Evolutionary conservation across 148 eudicot genomes (phyloP).

Genomic region (Diospyros kaki): DNA sequence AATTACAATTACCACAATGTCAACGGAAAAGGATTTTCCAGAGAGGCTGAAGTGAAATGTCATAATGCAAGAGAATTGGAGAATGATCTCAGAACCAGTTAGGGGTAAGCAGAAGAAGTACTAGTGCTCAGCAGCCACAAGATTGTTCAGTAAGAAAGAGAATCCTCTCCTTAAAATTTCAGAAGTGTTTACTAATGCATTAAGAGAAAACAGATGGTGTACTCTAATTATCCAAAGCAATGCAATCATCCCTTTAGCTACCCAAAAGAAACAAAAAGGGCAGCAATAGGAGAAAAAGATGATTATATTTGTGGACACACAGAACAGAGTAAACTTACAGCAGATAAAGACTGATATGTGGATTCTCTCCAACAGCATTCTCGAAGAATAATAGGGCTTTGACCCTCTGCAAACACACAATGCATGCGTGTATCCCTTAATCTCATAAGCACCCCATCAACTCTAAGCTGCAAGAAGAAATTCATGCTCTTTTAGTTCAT

Average conservation of each 20-base stretch:
- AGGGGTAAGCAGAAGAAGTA: not conserved
- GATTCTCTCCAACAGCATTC: constrained; percentile 95
- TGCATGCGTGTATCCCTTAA: constrained; percentile 88
- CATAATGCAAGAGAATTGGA: not conserved
- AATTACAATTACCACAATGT: not conserved
- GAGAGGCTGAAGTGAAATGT: not conserved
- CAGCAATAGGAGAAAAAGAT: not conserved
- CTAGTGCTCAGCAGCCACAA: not conserved
- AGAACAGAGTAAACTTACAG: constrained; percentile 40
- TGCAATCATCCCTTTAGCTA: not conserved
- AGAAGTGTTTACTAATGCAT: not conserved
- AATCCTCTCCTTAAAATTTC: not conserved
- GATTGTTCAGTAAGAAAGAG: not conserved
- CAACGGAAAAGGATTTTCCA: not conserved
- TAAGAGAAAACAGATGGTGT: not conserved
- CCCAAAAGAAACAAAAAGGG: not conserved
- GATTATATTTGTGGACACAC: not conserved
- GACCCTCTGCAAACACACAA: constrained; percentile 46
- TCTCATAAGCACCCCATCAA: constrained; percentile 93
- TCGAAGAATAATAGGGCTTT: constrained; percentile 56
- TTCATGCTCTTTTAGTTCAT: not conserved
- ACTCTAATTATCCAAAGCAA: not conserved
- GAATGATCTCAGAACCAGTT: not conserved
- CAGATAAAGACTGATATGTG: constrained; percentile 60
- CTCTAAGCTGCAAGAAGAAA: constrained; percentile 67